These are phyloP conservation scores for Pueraria montana DNA, from an alignment of 306 rosid genomes.

Conservation along the genomic window DNA sequence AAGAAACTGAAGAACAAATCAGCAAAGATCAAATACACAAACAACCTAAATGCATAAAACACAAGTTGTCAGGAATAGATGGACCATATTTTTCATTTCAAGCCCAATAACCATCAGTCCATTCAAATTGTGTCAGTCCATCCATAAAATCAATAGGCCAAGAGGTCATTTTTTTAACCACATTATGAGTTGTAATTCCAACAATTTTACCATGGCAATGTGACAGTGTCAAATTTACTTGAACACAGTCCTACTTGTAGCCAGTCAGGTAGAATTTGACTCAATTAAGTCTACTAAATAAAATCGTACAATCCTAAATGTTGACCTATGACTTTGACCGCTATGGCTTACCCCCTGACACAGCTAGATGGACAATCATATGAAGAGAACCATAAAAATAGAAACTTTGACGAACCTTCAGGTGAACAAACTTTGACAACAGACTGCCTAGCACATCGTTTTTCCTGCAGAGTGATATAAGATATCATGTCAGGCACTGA, in stretches of 20 bases:
- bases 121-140: conserved; percentile 24
- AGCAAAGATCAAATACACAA: background rate
- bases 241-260: too few species aligned
- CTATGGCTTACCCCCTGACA: background rate
- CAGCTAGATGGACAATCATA: background rate
- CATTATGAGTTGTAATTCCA: background rate
- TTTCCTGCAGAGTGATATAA: conserved; percentile 54
- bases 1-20: conserved; percentile 2
- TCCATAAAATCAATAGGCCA: conserved; percentile 3
- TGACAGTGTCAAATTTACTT: conserved; percentile 13
- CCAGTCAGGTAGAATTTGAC: conserved; percentile 6
- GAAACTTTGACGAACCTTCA: conserved; percentile 28
- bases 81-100: background rate
- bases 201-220: conserved; percentile 21
- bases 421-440: conserved; percentile 36
- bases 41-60: background rate
- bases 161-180: background rate
- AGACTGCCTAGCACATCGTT: conserved; percentile 43
- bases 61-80: background rate
- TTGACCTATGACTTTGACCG: conserved; percentile 14
- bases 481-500: conserved; percentile 39
- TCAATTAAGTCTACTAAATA: background rate
- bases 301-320: conserved; percentile 9
- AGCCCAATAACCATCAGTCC: conserved; percentile 14
- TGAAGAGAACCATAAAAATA: background rate